phyloP scores from a whole-genome alignment of 768 basidiomycete genomes.

The Tephrocybe sp. region DNA sequence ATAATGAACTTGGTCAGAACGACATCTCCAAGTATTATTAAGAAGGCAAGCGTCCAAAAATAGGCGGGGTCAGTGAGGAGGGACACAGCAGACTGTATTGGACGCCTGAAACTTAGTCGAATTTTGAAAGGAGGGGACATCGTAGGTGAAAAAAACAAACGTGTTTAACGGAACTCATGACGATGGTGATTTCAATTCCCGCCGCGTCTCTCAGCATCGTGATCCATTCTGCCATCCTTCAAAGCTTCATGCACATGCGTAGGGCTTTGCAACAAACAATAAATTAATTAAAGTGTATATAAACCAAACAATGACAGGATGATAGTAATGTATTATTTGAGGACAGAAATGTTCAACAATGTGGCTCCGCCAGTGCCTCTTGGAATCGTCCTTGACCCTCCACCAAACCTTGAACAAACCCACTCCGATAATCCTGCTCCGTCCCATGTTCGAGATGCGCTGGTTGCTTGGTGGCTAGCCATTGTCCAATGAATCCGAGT shows the following conservation, averaged over 20 bases:
- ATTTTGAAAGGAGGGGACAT: conserved; percentile 12
- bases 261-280: too few species aligned
- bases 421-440: conserved; percentile 41
- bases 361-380: neutral
- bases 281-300: too few species aligned
- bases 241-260: neutral
- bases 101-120: conserved; percentile 2
- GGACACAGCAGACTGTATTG: conserved; percentile 21
- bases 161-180: neutral
- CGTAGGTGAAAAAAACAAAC: neutral
- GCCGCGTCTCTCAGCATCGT: neutral
- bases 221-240: neutral
- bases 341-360: neutral
- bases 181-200: conserved; percentile 4
- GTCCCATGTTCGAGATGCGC: conserved; percentile 31
- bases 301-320: neutral
- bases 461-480: conserved; percentile 46
- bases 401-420: conserved; percentile 46
- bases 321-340: neutral
- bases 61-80: conserved; percentile 54
- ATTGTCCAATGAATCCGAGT: conserved; percentile 62
- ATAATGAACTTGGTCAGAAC: conserved; percentile 79
- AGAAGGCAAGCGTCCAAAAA: conserved; percentile 64
- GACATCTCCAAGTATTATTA: conserved; percentile 74
- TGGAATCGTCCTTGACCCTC: conserved; percentile 9